These are phyloP conservation scores for Marasmius fiardii DNA, from an alignment of 1,284 basidiomycete genomes.

Conservation along the genomic window DNA sequence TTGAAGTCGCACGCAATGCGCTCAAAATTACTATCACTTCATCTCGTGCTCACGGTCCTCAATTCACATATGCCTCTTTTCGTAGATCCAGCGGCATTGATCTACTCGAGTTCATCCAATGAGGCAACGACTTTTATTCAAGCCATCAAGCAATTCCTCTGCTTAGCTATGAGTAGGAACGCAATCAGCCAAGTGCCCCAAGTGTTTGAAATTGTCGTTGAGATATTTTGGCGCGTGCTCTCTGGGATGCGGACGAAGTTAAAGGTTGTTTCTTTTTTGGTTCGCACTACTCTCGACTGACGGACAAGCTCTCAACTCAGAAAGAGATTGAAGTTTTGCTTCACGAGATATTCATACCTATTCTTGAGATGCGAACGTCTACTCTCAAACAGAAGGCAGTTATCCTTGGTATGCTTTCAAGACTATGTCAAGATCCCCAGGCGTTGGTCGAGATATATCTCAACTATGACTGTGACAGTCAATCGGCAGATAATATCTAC, in stretches of 20 bases:
- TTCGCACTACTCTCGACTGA: constrained; percentile 5
- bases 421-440: constrained; percentile 91
- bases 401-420: constrained; percentile 82
- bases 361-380: constrained; percentile 97
- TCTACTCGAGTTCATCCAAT: constrained; percentile 83
- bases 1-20: constrained; percentile 94
- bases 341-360: constrained; percentile 98
- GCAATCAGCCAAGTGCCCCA: constrained; percentile 94
- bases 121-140: constrained; percentile 89
- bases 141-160: constrained; percentile 93
- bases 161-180: constrained; percentile 90
- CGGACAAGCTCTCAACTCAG: constrained; percentile 35
- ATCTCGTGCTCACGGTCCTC: constrained; percentile 90
- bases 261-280: constrained; percentile 54
- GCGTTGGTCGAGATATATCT: constrained; percentile 96
- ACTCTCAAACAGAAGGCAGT: constrained; percentile 93
- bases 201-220: constrained; percentile 97
- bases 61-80: constrained; percentile 90
- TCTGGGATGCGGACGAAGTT: constrained; percentile 93
- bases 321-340: constrained; percentile 99
- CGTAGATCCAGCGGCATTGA: constrained; percentile 80
- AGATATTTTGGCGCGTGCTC: constrained; percentile 97
- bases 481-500: constrained; percentile 93
- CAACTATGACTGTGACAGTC: constrained; percentile 96
- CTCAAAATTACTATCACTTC: constrained; percentile 89